Evolutionary conservation across 2,329 filamentous ascomycete species (phyloP).

Genomic region (Zopfia rhizophila): DNA sequence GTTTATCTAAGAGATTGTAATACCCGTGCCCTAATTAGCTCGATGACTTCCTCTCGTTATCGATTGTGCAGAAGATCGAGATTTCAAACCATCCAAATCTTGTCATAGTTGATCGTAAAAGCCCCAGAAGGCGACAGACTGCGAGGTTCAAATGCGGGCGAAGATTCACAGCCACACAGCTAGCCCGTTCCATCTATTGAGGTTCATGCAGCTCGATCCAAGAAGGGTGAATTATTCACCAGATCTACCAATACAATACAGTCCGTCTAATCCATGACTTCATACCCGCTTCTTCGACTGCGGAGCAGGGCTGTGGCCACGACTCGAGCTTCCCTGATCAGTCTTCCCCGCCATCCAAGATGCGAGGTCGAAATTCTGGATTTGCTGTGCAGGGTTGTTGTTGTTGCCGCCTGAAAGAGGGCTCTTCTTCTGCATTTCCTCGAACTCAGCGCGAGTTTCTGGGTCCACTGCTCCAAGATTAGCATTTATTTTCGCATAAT

Average conservation of each 20-base stretch:
- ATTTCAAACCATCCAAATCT: no score
- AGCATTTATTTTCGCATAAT: constrained; percentile 19
- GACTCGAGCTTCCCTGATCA: constrained; percentile 19
- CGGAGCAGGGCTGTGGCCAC: constrained; percentile 42
- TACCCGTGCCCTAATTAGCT: no score
- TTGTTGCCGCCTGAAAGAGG: constrained; percentile 64
- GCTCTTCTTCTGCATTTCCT: constrained; percentile 84
- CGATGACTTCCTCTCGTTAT: no score
- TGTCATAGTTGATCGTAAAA: no score
- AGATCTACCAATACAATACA: background rate
- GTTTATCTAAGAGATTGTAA: no score
- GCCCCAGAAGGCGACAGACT: no score
- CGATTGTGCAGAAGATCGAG: no score
- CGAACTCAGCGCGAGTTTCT: constrained; percentile 93
- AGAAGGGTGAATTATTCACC: no score
- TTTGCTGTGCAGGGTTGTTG: constrained; percentile 58
- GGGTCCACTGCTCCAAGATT: constrained; percentile 79
- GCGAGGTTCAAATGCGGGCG: no score
- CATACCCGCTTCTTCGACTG: constrained; percentile 25
- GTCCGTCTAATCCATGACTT: background rate
- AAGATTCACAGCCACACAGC: no score
- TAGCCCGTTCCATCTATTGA: no score
- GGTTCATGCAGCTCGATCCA: no score
- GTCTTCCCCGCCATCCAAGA: constrained; percentile 72
- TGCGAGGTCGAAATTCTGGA: constrained; percentile 74